Percentiles rank a stretch among this genome's conserved stretches.
phyloP scores from a whole-genome alignment of 768 basidiomycete species.

The Rhodosporidiobolus odoratus region DNA sequence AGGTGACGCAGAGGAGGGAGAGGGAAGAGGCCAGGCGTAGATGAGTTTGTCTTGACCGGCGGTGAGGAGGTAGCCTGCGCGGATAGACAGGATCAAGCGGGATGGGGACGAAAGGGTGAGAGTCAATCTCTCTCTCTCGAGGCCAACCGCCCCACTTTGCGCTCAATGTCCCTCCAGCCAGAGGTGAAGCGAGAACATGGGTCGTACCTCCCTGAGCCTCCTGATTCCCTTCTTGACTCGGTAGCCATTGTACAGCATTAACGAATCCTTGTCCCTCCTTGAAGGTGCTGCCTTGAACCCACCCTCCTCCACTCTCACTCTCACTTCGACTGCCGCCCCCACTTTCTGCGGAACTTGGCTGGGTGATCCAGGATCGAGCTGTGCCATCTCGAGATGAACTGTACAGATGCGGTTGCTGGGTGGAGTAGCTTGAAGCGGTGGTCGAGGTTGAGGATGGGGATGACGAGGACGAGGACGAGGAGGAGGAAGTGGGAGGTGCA shows the following conservation, averaged over 20 bases:
- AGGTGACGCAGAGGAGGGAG: constrained; percentile 49
- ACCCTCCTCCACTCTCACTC: constrained; percentile 10
- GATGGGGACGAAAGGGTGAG: neutral
- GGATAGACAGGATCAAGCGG: neutral
- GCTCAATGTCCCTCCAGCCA: neutral
- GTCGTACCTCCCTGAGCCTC: constrained; percentile 15
- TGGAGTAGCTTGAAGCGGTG: neutral
- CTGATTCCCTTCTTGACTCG: neutral
- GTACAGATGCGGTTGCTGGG: constrained; percentile 10
- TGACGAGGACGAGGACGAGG: no score
- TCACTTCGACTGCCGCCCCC: neutral
- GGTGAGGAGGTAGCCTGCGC: constrained; percentile 70
- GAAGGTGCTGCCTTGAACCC: constrained; percentile 18
- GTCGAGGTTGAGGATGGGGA: neutral
- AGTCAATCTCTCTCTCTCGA: no score
- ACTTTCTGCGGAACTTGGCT: neutral
- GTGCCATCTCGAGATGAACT: constrained; percentile 30
- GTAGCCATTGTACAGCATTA: constrained; percentile 35
- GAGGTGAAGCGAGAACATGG: neutral
- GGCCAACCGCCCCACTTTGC: neutral
- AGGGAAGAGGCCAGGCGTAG: constrained; percentile 58
- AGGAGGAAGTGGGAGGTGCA: neutral
- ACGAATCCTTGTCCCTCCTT: constrained; percentile 24
- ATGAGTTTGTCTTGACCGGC: constrained; percentile 86
- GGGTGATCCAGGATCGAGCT: constrained; percentile 15